Base-by-base conservation (phyloP, 495 filamentous ascomycete species). In the Schizothecium vesticola region DNA sequence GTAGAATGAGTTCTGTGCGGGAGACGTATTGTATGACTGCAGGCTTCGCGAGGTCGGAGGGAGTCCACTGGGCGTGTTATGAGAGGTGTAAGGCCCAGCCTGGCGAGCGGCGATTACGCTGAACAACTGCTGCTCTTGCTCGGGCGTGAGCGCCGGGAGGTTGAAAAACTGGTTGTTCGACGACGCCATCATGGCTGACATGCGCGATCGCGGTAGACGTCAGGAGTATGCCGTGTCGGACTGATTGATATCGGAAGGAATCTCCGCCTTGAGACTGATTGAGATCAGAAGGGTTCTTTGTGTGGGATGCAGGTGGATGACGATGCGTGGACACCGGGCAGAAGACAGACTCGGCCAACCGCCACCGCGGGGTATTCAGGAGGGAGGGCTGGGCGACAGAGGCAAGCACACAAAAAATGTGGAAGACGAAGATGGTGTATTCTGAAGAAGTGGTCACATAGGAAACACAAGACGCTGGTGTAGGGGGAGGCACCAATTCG, bases 41-140 rank as follows among this genome's bases (percentile, higher is more conserved):
- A 51, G 16, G 43, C 43, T 19, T 8, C 7, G 43, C 43, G 43
- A 51, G 19, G 43, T n/a, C 7, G 43, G 43, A 8, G 16, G 16
- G 43, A 13, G 28, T 9, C 28, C 28, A 33, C 12, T 33, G 9
- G 31, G 12, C 3, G 31, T 13, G 43, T 51, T 51, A 19, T n/a
- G 43, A 8, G 43, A 51, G 43, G 16, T 7, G 19, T 51, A 51
- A 51, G 43, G 7, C 13, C 73, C 77, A 12, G 65, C 73, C 69
- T 67, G 84, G 78, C 94, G 94, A 64, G 94, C 96, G 59, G 90
- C 89, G 70, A 99, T 87, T 24, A 95, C 94, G 59, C 92, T 91
- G 56, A 93, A 88, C 56, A 98, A 81, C 55, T 97, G 88, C 74
- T 91, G 89, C 80, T 97, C 92, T 78, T 99, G 92, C 73, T 90